Evolutionary conservation across 768 basidiomycete species (phyloP), one percentile per base, ranked within the genome.

Genomic region (Pholiota microspora): DNA sequence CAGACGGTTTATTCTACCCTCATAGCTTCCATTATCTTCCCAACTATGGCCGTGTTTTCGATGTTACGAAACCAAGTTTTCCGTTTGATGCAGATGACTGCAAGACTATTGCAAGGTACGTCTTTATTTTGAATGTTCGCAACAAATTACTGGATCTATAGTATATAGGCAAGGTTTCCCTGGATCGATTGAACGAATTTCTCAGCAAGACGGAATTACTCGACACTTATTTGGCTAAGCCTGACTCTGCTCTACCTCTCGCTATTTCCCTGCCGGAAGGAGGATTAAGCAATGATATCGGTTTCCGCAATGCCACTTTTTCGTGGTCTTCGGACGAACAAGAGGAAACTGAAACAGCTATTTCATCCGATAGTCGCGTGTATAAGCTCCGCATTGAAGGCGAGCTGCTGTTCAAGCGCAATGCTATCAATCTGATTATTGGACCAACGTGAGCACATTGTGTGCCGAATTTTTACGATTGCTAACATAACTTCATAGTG

Each of bases 31-130:
- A 79, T 76, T 16, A 78, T 81, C 7, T 80, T 80, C 64, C 77
- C 77, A 6, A 79, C 77, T 46, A 78, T 83, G 70, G 63, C 77
- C 51, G 84, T 88, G 21, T 89, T 90, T 61, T 78, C 82, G 35
- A 73, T 83, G 54, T 65, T 90, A 25, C 75, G 81, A 29, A 71
- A 74, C 3, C 79, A 82, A 50, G 63, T 85, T 24, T 68, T 70
- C 65, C 74, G 69, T 60, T 62, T 69, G 0, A 66, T 72, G 10
- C 65, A 62, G 46, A 58, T 63, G 16, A 51, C 69, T 81, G 78
- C 54, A 21, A 53, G 31, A 38, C 10, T 18, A 4, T n/a, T 15
- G 13, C 29, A 31, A 18, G n/a, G n/a, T 49, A 13, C 31, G 34
- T 36, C 27, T 2, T 16, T 7, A 8, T 51, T 5, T 4, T 40